Evolutionary conservation across 768 basidiomycete genomes (phyloP).

Genomic region (Coprinellus aureogranulatus): DNA sequence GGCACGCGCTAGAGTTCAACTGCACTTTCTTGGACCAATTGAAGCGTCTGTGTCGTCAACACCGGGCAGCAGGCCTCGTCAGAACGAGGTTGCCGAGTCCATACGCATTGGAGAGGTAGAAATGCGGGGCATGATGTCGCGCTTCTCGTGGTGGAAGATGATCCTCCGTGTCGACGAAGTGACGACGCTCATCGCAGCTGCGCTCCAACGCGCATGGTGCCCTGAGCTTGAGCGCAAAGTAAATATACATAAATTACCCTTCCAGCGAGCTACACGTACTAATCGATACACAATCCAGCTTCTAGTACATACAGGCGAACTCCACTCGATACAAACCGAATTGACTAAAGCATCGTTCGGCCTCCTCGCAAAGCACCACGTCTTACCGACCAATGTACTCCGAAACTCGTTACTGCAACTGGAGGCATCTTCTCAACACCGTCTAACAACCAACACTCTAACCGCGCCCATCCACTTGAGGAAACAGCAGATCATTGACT

Average conservation of each 20-base stretch:
- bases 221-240: constrained; percentile 52
- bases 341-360: constrained; percentile 39
- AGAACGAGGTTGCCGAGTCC: constrained; percentile 33
- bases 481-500: constrained; percentile 48
- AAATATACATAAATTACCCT: constrained; percentile 4
- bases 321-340: constrained; percentile 45
- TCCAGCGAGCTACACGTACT: no score
- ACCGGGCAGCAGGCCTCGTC: constrained; percentile 1
- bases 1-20: constrained; percentile 31
- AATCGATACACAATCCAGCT: constrained; percentile 50
- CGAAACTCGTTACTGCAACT: constrained; percentile 58
- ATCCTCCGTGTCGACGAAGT: constrained; percentile 47
- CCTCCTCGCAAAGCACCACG: constrained; percentile 23
- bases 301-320: constrained; percentile 60
- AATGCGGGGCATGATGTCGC: constrained; percentile 38
- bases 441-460: constrained; percentile 45
- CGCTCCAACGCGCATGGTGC: constrained; percentile 42
- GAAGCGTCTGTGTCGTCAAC: not conserved
- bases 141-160: constrained; percentile 47
- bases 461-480: constrained; percentile 51
- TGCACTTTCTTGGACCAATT: constrained; percentile 35
- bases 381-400: constrained; percentile 52
- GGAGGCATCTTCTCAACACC: constrained; percentile 41
- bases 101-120: constrained; percentile 35
- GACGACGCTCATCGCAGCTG: constrained; percentile 32